Evolutionary conservation across 306 rosid genomes (phyloP), one percentile per base, ranked within the genome.

Genomic region (Vicia faba): DNA sequence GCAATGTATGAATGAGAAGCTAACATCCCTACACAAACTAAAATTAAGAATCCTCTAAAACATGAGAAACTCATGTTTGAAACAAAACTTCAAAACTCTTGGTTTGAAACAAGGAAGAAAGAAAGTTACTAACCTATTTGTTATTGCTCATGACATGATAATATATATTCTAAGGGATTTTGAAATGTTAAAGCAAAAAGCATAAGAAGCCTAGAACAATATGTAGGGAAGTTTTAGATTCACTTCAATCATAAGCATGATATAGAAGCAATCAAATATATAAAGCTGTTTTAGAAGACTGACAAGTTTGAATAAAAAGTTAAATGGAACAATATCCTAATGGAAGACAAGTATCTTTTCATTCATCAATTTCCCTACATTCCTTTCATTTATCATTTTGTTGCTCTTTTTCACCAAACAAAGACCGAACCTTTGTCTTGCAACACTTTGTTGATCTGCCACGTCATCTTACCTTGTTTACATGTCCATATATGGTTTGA

Each of bases 311-410:
- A 93, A 88, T 74, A 61, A 51, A 79, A 89, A 86, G 93, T 81
- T 86, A 61, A 68, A 74, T 83, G 91, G 92, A 92, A 92, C 91
- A 80, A 70, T 69, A 74, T 73, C 84, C 84, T 89, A 78, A 78
- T 91, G 85, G 93, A 89, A 89, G 96, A 84, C 88, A 93, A 85
- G 96, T 80, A 88, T 86, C 88, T 93, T 89, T 80, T 50, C 83
- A 66, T 81, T 72, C 70, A 51, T 20, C 14, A 45, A 78, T 78
- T 84, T 71, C 79, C 83, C 63, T 61, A 79, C 62, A 73, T 64
- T 66, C 78, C 84, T 38, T 31, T 26, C 61, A 55, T 12, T 51
- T 74, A 81, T 84, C 82, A 86, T 73, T 82, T 82, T 68, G 80
- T 51, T 60, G 73, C 77, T 80, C 84, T 78, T 87, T 81, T 81